phyloP scores from a whole-genome alignment of 805 yeast genomes.

The Starmerella asiatica region DNA sequence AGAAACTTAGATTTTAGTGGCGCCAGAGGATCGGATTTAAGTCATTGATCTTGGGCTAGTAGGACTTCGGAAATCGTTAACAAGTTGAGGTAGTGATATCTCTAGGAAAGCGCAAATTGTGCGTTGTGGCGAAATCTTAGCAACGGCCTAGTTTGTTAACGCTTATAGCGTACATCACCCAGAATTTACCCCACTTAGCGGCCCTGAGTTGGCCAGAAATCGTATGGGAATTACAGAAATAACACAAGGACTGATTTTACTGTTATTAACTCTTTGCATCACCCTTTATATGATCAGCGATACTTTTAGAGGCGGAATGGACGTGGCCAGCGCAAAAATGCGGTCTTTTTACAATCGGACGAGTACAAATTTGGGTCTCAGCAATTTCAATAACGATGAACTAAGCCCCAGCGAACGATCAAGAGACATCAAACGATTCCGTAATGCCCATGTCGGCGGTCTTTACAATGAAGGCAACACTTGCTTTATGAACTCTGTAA shows the following conservation, averaged over 20 bases:
- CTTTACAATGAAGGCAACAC: slow-evolving; percentile 83
- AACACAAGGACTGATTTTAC: background rate
- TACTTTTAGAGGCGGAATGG: slow-evolving; percentile 26
- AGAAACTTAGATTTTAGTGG: no score
- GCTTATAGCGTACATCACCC: no score
- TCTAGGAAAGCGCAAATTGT: no score
- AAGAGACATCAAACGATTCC: slow-evolving; percentile 18
- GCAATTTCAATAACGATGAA: slow-evolving; percentile 20
- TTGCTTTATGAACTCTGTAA: slow-evolving; percentile 84
- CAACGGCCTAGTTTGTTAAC: no score
- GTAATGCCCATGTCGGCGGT: slow-evolving; percentile 52
- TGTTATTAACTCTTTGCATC: background rate
- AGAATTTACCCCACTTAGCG: no score
- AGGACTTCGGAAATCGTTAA: no score
- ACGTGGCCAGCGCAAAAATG: slow-evolving; percentile 24
- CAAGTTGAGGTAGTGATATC: no score
- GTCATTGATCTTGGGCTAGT: no score
- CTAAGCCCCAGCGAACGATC: slow-evolving; percentile 19
- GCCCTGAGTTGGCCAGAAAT: no score
- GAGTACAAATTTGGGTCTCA: slow-evolving; percentile 19
- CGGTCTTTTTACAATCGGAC: slow-evolving; percentile 23
- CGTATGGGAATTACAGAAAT: background rate
- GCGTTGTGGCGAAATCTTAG: no score
- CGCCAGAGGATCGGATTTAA: no score
- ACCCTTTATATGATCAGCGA: slow-evolving; percentile 23